These are phyloP conservation scores for Boletus coccyginus DNA, from an alignment of 768 basidiomycete genomes.

Conservation along the genomic window DNA sequence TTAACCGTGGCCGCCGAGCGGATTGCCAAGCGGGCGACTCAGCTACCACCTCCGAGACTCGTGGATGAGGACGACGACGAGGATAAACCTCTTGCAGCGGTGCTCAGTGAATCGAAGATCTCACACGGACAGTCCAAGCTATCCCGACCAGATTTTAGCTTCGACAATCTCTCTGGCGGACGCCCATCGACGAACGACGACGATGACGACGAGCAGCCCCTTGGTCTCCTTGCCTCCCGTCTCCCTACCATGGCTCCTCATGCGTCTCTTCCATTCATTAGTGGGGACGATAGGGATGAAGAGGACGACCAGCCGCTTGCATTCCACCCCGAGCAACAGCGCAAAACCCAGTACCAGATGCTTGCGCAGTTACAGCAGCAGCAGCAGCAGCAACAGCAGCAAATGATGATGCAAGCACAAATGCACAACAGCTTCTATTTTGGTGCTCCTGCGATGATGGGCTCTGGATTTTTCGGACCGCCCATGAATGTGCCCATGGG, in stretches of 20 bases:
- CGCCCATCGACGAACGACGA: constrained; percentile 37
- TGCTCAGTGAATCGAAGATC: constrained; percentile 49
- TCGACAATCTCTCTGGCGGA: constrained; percentile 31
- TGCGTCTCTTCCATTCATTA: constrained; percentile 25
- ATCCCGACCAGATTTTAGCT: constrained; percentile 43
- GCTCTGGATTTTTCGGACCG: constrained; percentile 64
- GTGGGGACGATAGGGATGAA: constrained; percentile 46
- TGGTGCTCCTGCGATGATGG: constrained; percentile 62
- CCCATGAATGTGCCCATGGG: constrained; percentile 48
- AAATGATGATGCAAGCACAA: constrained; percentile 76
- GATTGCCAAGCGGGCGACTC: constrained; percentile 45
- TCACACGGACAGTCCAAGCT: constrained; percentile 42
- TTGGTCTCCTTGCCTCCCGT: constrained; percentile 65
- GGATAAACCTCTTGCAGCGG: constrained; percentile 60
- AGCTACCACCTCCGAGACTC: constrained; percentile 18
- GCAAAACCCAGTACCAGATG: constrained; percentile 55
- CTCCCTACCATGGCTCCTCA: constrained; percentile 26
- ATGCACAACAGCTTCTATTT: constrained; percentile 76
- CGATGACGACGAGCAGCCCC: constrained; percentile 69
- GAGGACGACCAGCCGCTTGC: constrained; percentile 74
- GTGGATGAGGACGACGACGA: constrained; percentile 51
- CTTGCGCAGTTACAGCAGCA: constrained; percentile 48
- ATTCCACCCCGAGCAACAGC: constrained; percentile 76
- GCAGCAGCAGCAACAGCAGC: constrained; percentile 54
- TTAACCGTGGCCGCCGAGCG: constrained; percentile 62